A percentile compares a stretch with the other conserved stretches of the same genome.
Evolutionary conservation across 306 rosid genomes (phyloP).

Genomic region (Vigna angularis): DNA sequence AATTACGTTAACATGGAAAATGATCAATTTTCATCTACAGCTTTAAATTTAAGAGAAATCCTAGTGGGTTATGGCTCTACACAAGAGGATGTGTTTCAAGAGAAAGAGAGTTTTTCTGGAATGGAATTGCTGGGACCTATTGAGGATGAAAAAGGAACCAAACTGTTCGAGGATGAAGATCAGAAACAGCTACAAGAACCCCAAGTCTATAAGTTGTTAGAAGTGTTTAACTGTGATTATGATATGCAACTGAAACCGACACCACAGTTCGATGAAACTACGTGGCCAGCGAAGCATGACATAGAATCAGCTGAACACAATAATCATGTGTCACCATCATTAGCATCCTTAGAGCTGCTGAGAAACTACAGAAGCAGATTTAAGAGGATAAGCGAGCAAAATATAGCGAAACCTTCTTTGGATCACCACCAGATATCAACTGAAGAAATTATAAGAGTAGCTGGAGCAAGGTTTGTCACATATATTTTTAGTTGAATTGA

Average conservation of each 20-base stretch:
- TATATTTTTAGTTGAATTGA: not conserved
- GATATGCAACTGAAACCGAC: conserved; percentile 32
- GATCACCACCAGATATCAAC: conserved; percentile 57
- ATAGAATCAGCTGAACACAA: conserved; percentile 18
- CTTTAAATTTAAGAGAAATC: conserved; percentile 52
- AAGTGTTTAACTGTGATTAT: conserved; percentile 48
- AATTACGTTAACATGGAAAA: conserved; percentile 41
- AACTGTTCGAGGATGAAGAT: conserved; percentile 42
- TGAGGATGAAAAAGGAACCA: conserved; percentile 11
- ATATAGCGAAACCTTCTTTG: not conserved
- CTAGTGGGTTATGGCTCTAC: conserved; percentile 37
- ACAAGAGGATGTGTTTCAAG: conserved; percentile 35
- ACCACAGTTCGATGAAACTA: conserved; percentile 31
- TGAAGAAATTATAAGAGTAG: conserved; percentile 69
- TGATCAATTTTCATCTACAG: conserved; percentile 45
- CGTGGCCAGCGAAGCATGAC: not conserved
- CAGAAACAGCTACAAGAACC: conserved; percentile 45
- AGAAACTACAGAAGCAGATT: conserved; percentile 54
- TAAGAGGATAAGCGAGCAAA: conserved; percentile 53
- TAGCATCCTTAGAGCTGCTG: conserved; percentile 63
- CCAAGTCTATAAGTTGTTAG: conserved; percentile 38
- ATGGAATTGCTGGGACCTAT: conserved; percentile 38
- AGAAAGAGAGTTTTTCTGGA: conserved; percentile 36
- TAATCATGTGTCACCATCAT: conserved; percentile 36
- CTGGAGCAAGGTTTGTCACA: conserved; percentile 61